These are phyloP conservation scores for Thuidium tamariscinum DNA, from an alignment of 225 moss, liverwort and hornwort species.

Conservation along the genomic window DNA sequence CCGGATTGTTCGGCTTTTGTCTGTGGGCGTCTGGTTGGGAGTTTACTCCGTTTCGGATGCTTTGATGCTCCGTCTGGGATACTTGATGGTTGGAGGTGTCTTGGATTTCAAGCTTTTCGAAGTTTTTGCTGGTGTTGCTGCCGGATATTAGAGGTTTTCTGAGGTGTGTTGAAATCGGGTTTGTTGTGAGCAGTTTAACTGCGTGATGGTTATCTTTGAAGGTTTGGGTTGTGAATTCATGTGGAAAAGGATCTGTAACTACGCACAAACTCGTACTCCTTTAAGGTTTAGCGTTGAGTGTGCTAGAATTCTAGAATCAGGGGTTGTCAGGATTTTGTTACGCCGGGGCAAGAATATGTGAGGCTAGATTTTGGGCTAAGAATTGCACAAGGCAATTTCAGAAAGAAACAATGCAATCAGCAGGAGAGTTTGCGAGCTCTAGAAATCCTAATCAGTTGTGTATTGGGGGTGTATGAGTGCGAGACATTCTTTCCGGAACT, in stretches of 20 bases:
- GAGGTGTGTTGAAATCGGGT: not conserved
- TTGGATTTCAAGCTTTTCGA: not conserved
- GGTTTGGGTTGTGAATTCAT: not conserved
- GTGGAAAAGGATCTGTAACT: not conserved
- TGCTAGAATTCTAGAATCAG: not conserved
- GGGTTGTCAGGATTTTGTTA: not conserved
- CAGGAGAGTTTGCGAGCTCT: not conserved
- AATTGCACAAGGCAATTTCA: not conserved
- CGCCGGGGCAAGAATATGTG: not conserved
- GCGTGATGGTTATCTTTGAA: not conserved
- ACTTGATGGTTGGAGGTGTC: not conserved
- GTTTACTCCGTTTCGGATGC: too few species aligned
- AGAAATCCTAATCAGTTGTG: not conserved
- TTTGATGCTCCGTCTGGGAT: not conserved
- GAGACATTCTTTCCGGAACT: not conserved
- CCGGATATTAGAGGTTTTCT: not conserved
- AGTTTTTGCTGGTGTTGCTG: not conserved
- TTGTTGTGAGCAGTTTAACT: not conserved
- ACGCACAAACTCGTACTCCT: not conserved
- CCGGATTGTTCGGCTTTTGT: not conserved
- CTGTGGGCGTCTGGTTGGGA: not conserved
- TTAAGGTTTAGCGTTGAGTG: not conserved
- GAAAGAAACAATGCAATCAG: not conserved
- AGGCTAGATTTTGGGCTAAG: not conserved
- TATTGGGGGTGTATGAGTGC: not conserved